phyloP scores from a whole-genome alignment of 2,329 filamentous ascomycete species.

The Ophioceras dolichostomum region DNA sequence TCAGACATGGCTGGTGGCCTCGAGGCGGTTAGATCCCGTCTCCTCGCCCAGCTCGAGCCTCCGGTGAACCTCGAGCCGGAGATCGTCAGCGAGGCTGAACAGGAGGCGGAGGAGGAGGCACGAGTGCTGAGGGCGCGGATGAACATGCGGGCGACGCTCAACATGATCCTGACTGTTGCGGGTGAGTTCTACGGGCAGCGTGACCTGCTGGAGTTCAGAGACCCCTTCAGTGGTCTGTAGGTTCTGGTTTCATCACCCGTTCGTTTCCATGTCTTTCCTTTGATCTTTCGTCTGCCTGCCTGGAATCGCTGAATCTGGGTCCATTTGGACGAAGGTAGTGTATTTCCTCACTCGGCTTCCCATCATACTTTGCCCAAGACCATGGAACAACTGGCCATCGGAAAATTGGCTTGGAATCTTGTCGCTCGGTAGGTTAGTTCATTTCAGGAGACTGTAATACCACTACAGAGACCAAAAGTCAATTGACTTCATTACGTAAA shows the following conservation, averaged over 20 bases:
- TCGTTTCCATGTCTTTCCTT: not conserved
- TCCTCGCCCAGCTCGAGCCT: conserved; percentile 31
- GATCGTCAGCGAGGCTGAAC: conserved; percentile 5
- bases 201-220: conserved; percentile 67
- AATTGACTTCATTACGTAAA: no score
- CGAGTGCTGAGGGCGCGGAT: conserved; percentile 23
- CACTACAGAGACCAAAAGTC: no score
- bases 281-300: not conserved
- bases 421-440: no score
- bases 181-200: conserved; percentile 85
- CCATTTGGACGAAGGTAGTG: no score
- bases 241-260: not conserved
- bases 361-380: no score
- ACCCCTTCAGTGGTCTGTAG: conserved; percentile 39
- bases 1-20: conserved; percentile 20
- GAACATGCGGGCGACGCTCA: conserved; percentile 60
- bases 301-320: no score
- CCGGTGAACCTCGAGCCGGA: conserved; percentile 4
- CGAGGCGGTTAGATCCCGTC: conserved; percentile 32
- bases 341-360: no score
- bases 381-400: no score
- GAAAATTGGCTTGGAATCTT: no score
- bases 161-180: conserved; percentile 82
- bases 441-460: no score
- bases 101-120: conserved; percentile 14